A percentile compares a stretch with the other conserved stretches of the same genome.
Evolutionary conservation across 2,329 filamentous ascomycete species (phyloP).

Genomic region (Penicillium polonicum): DNA sequence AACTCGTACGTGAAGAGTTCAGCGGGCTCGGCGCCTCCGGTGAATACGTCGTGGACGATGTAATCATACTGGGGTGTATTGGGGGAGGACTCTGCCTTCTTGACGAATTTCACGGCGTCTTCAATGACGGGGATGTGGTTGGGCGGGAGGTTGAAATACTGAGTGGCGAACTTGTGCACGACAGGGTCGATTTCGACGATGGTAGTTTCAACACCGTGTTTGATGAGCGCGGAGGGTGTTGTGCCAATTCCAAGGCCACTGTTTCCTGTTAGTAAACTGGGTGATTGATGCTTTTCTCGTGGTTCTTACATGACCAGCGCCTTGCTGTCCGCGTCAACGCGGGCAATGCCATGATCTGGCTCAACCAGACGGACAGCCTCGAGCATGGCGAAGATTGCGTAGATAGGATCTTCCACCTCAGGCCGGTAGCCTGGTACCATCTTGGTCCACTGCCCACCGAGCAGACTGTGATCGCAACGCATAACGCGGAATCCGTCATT

Average conservation of each 20-base stretch:
- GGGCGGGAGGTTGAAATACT: constrained; percentile 76
- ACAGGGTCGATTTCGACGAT: constrained; percentile 92
- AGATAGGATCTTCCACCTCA: constrained; percentile 77
- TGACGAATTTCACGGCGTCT: constrained; percentile 73
- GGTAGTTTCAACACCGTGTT: constrained; percentile 87
- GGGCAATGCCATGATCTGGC: constrained; percentile 40
- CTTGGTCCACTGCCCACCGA: constrained; percentile 85
- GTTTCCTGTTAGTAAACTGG: constrained; percentile 9
- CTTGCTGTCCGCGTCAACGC: constrained; percentile 64
- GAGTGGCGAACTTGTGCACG: constrained; percentile 76
- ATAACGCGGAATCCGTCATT: constrained; percentile 73
- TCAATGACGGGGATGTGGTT: constrained; percentile 79
- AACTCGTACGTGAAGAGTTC: constrained; percentile 87
- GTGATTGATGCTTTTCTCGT: not conserved
- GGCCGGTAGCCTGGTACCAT: constrained; percentile 51
- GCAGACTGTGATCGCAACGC: constrained; percentile 88
- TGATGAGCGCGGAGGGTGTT: constrained; percentile 79
- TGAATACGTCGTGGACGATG: constrained; percentile 97
- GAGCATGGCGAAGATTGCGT: constrained; percentile 92
- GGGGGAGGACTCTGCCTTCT: constrained; percentile 46
- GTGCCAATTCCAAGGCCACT: constrained; percentile 92
- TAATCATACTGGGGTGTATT: constrained; percentile 66
- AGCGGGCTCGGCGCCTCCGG: constrained; percentile 87
- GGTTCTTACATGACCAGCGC: constrained; percentile 77
- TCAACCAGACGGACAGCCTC: constrained; percentile 85